A percentile compares a stretch with the other conserved stretches of the same genome.
These are phyloP conservation scores for Cercospora sesami DNA, from an alignment of 2,329 filamentous ascomycete species.

Conservation along the genomic window DNA sequence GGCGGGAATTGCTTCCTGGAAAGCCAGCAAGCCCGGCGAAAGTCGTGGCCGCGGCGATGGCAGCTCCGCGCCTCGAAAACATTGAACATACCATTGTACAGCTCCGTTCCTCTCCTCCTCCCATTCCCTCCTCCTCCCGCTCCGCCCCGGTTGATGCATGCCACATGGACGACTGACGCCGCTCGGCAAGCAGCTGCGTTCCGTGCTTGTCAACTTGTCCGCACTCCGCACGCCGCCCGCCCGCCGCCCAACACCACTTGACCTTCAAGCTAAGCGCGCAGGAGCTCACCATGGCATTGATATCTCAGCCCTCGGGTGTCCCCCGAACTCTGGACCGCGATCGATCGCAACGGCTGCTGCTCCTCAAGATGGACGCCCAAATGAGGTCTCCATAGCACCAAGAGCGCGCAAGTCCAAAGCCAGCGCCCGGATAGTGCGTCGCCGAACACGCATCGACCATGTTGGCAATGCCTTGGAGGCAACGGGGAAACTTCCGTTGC, in stretches of 20 bases:
- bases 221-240: background rate
- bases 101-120: background rate
- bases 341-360: background rate
- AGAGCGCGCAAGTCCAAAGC: background rate
- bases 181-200: slow-evolving; percentile 37
- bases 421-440: slow-evolving; percentile 6
- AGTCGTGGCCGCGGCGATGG: slow-evolving; percentile 4
- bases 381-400: background rate
- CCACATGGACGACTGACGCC: slow-evolving; percentile 39
- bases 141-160: slow-evolving; percentile 33
- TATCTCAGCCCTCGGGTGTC: background rate
- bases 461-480: slow-evolving; percentile 10
- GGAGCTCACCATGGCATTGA: slow-evolving; percentile 6
- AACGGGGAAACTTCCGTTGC: background rate
- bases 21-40: slow-evolving; percentile 1
- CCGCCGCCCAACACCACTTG: background rate
- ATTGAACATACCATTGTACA: slow-evolving; percentile 2
- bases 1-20: slow-evolving; percentile 2
- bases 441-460: slow-evolving; percentile 16
- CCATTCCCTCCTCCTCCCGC: background rate
- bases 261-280: background rate
- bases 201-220: slow-evolving; percentile 29
- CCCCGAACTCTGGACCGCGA: background rate
- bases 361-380: background rate
- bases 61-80: background rate